A percentile compares a stretch with the other conserved stretches of the same genome.
Conservation (phyloP, 2,329 filamentous ascomycete species). For the Esteya vermicola region DNA sequence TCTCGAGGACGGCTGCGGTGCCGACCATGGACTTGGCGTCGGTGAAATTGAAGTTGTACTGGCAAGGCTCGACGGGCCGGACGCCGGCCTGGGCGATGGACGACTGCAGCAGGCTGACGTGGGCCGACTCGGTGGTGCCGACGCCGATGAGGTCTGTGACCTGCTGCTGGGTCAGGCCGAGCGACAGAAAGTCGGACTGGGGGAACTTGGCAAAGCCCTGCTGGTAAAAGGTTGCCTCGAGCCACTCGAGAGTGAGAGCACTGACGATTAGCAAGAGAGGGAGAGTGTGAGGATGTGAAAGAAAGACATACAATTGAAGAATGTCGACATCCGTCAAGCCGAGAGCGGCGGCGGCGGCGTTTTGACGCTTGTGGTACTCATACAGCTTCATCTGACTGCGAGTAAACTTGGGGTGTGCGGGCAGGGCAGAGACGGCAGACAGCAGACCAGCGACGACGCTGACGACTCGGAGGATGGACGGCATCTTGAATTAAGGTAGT, state of each 20-base stretch:
- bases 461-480: conserved; percentile 30
- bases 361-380: conserved; percentile 34
- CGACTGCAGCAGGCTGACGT: conserved; percentile 44
- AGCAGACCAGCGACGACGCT: conserved; percentile 28
- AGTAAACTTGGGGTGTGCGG: conserved; percentile 27
- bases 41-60: conserved; percentile 58
- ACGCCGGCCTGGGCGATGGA: conserved; percentile 48
- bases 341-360: conserved; percentile 27
- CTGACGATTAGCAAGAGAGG: conserved; percentile 21
- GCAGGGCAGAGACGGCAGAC: conserved; percentile 30
- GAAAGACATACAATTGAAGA: conserved; percentile 38
- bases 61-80: conserved; percentile 53
- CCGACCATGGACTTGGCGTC: conserved; percentile 53
- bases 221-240: conserved; percentile 60
- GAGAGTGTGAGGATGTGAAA: too few relatives aligned
- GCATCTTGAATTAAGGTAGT: conserved; percentile 22
- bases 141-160: conserved; percentile 48
- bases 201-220: conserved; percentile 56
- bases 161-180: conserved; percentile 40
- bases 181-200: conserved; percentile 46
- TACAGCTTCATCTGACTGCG: conserved; percentile 30
- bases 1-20: conserved; percentile 57
- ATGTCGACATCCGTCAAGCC: conserved; percentile 40
- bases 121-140: conserved; percentile 46
- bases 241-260: conserved; percentile 60